These are phyloP conservation scores for Sarocladium oryzae DNA, from an alignment of 2,329 filamentous ascomycete genomes.

Conservation along the genomic window DNA sequence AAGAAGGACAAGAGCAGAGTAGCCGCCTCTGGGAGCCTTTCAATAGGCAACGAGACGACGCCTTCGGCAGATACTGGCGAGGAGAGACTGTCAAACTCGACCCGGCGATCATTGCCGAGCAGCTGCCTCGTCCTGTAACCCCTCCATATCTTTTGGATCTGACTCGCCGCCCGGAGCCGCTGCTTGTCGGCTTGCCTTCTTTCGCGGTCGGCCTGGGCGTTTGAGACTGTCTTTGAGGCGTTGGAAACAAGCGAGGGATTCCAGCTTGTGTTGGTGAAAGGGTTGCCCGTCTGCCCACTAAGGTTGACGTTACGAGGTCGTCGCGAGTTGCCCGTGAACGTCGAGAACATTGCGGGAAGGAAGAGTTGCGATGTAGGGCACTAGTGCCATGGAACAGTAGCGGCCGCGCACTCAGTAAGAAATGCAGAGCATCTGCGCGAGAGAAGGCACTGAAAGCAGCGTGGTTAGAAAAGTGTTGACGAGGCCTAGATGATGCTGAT, in stretches of 20 bases:
- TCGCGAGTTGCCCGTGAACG: slow-evolving; percentile 82
- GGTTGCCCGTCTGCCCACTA: slow-evolving; percentile 75
- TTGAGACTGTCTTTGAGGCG: slow-evolving; percentile 70
- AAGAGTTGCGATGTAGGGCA: neutral
- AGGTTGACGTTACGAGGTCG: slow-evolving; percentile 90
- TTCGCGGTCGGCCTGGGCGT: slow-evolving; percentile 80
- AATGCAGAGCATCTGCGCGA: neutral
- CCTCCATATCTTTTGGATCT: slow-evolving; percentile 77
- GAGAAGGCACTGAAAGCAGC: neutral
- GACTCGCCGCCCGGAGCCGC: slow-evolving; percentile 63
- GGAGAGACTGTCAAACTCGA: slow-evolving; percentile 57
- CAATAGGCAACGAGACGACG: neutral
- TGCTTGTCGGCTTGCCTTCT: slow-evolving; percentile 76
- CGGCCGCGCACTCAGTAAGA: neutral
- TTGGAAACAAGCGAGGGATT: slow-evolving; percentile 50
- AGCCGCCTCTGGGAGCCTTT: slow-evolving; percentile 35
- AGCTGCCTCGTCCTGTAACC: slow-evolving; percentile 59
- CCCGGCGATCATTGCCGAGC: slow-evolving; percentile 51
- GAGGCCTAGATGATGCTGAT: neutral
- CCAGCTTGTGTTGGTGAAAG: slow-evolving; percentile 63
- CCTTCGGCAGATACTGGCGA: neutral
- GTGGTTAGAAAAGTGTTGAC: neutral
- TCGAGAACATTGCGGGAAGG: slow-evolving; percentile 66
- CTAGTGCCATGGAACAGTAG: neutral
- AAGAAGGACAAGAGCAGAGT: slow-evolving; percentile 44